Base-by-base conservation (phyloP, 1,284 basidiomycete genomes). In the Cutaneotrichosporon sp. region DNA sequence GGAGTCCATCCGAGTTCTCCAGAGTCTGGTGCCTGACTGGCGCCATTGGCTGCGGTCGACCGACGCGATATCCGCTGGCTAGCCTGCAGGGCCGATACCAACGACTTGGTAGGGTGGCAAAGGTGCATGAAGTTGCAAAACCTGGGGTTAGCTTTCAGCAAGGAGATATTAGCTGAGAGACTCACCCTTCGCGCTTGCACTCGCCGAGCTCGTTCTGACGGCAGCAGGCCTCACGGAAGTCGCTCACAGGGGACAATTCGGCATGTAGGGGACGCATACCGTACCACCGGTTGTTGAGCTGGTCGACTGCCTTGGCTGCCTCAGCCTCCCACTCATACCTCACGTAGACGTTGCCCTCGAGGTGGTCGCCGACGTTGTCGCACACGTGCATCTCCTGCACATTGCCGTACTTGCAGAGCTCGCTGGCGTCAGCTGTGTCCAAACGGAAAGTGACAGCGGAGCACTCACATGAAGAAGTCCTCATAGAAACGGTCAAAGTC, bases 121-220 rank as follows among this genome's bases (percentile, higher is more conserved):
- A 97, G 78, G 77, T 98, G 94, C 92, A 97, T 97, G 71, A 98
- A 99, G 76, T 99, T 99, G 78, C 94, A 99, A 77, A 97, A 75
- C 20, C 74, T 75, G 61, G 5, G 9, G 56, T 61, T 54, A 93
- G 2, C 53, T 17, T 22, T 31, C 3, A 14, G 7, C 7, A 3
- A 9, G 24, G 0, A 3, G 3, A 17, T 22, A 9, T 1, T 3
- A 3, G 9, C 12, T 5, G n/a, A n/a, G n/a, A n/a, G n/a, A 71
- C 75, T 72, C 61, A 75, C 74, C 92, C 92, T 48, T 91, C 91
- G 48, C 91, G 84, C 67, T 92, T 92, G 71, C 91, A 94, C 76
- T 97, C 91, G 10, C 94, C 93, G 63, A 96, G 87, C 74, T 97
- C 92, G 66, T 97, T 97, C 75, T 98, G 96, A 43, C 96, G 82